Evolutionary conservation across 345 rosid genomes (phyloP).

Genomic region (Acer negundo): DNA sequence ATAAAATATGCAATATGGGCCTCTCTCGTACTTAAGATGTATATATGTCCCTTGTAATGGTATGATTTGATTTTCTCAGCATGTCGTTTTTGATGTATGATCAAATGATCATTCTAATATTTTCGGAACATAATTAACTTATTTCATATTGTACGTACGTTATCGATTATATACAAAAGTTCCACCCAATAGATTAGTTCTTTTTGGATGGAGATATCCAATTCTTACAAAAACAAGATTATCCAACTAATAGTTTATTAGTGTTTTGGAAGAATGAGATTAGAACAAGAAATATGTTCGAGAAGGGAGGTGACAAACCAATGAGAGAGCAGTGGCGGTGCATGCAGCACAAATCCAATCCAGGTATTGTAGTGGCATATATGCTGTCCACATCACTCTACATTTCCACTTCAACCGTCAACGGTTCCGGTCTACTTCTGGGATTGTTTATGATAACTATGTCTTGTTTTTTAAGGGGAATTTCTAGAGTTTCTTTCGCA

Average conservation of each 20-base stretch:
- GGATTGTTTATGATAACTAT: not conserved
- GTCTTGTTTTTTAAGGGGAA: not conserved
- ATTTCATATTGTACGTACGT: too few species aligned
- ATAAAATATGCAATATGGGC: conserved; percentile 3
- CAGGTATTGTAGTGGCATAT: not conserved
- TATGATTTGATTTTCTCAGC: not conserved
- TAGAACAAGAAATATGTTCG: not conserved
- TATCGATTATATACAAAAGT: too few species aligned
- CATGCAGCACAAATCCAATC: conserved; percentile 6
- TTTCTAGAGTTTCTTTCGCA: too few species aligned
- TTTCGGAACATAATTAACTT: too few species aligned
- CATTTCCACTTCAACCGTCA: not conserved
- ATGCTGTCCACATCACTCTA: not conserved
- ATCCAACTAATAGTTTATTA: not conserved
- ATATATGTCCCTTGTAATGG: not conserved
- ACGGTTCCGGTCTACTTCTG: not conserved
- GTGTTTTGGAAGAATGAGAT: not conserved
- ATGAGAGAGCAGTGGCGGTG: conserved; percentile 33
- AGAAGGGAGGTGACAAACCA: conserved; percentile 1
- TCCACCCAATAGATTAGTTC: too few species aligned
- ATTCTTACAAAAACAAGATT: not conserved
- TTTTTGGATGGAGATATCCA: too few species aligned
- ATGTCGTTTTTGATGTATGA: not conserved
- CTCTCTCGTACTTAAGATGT: not conserved
- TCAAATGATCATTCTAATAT: too few species aligned